Evolutionary conservation across 2,329 filamentous ascomycete species (phyloP), one percentile per base, ranked within the genome.

Genomic region (Keithomyces neogunnii): DNA sequence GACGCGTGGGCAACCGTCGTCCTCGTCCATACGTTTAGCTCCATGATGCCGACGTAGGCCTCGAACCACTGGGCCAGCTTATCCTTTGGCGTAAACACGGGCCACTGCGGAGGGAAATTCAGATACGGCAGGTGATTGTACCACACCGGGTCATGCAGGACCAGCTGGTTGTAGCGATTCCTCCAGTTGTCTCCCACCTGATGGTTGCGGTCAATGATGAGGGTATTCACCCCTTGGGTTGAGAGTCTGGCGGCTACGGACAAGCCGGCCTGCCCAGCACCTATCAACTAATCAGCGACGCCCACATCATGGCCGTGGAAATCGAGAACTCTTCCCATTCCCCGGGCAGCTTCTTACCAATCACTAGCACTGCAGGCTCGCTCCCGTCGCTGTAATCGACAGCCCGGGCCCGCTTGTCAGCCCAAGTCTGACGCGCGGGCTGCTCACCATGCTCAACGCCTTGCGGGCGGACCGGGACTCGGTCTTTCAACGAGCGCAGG

Each of bases 21-120:
- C 9, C 65, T 67, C 0, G 72, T 78, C 84, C 84, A 87, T 30
- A 86, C 75, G 54, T 87, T 84, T 40, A 88, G 73, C 57, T 88
- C 85, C n/a, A 88, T 70, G 0, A 81, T 65, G 4, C 70, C 75
- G 1, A 77, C 84, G 56, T 88, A 88, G 0, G 76, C 69, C 56
- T 86, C 83, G 54, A 88, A 82, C 67, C 81, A 88, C 43, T 86
- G 81, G 1, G 74, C 85, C 0, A 87, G 69, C 60, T 88, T 88
- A 63, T 88, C 84, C 60, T 87, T 88, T 4, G 84, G 82, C 0
- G 83, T 86, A 63, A 85, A 88, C 13, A 85, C 69, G 3, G 84
- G 84, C 84, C 84, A 88, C 49, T 75, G 74, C 0, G 73, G 60
- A 0, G 84, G 85, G 60, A 87, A 88, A 0, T 69, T 67, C 3